A percentile compares a stretch with the other conserved stretches of the same genome.
Evolutionary conservation across 306 rosid species (phyloP).

Genomic region (Cicer pinnatifidum): DNA sequence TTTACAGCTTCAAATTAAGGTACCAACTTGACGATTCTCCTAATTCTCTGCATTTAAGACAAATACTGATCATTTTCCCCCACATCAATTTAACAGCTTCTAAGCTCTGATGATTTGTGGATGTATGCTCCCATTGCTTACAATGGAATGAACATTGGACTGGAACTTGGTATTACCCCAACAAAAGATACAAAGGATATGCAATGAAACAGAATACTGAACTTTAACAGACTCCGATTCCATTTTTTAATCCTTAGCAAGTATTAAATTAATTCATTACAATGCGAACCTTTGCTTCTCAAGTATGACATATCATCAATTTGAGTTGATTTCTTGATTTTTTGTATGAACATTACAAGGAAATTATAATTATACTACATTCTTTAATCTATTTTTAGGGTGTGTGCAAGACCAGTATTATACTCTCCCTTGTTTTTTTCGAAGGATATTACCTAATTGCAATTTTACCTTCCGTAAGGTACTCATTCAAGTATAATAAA

Average conservation of each 20-base stretch:
- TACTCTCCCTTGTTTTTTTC: too few species aligned
- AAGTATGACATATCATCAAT: conserved; percentile 20
- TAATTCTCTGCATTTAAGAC: neutral
- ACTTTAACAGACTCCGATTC: conserved; percentile 8
- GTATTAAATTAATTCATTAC: neutral
- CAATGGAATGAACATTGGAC: conserved; percentile 72
- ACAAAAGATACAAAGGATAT: conserved; percentile 36
- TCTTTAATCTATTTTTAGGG: too few species aligned
- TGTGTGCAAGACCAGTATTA: too few species aligned
- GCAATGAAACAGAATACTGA: conserved; percentile 3
- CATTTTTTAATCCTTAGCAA: neutral
- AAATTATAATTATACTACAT: neutral
- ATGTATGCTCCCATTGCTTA: conserved; percentile 86
- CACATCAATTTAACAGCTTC: conserved; percentile 52
- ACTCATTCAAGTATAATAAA: too few species aligned
- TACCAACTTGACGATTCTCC: conserved; percentile 27
- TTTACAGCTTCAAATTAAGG: conserved; percentile 84
- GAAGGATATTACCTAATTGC: too few species aligned
- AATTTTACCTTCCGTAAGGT: too few species aligned
- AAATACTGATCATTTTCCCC: neutral
- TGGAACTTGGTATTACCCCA: conserved; percentile 48
- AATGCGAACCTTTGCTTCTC: neutral
- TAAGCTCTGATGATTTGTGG: conserved; percentile 88
- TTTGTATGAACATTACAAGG: neutral
- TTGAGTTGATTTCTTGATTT: neutral